Conservation (phyloP, 2,329 filamentous ascomycete species). For the Penicillium sp. region DNA sequence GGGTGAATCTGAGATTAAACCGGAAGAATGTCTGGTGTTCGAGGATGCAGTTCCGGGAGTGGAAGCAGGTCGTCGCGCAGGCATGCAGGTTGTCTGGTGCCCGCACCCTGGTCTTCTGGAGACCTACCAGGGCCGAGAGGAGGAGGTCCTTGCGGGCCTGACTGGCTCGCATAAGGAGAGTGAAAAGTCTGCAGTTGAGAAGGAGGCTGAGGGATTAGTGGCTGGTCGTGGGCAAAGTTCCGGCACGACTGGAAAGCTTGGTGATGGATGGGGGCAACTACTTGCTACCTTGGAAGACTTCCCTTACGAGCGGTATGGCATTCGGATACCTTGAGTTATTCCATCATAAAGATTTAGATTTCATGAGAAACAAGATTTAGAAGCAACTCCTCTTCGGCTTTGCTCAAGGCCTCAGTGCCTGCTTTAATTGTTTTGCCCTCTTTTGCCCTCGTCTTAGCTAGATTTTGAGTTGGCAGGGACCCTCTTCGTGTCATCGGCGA, state of each 20-base stretch:
- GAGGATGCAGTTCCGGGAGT: slow-evolving; percentile 94
- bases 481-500: too few relatives aligned
- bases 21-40: slow-evolving; percentile 91
- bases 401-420: too few relatives aligned
- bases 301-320: slow-evolving; percentile 61
- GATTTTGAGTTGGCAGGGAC: too few relatives aligned
- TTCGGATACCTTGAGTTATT: slow-evolving; percentile 30
- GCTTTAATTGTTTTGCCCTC: too few relatives aligned
- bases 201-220: slow-evolving; percentile 41
- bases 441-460: too few relatives aligned
- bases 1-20: slow-evolving; percentile 64
- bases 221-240: slow-evolving; percentile 39
- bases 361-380: too few relatives aligned
- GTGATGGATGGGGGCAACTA: slow-evolving; percentile 61
- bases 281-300: slow-evolving; percentile 58
- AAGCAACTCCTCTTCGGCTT: too few relatives aligned
- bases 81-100: slow-evolving; percentile 93
- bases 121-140: slow-evolving; percentile 75
- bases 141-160: slow-evolving; percentile 77
- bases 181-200: slow-evolving; percentile 43
- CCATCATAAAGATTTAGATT: too few relatives aligned
- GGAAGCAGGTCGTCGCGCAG: slow-evolving; percentile 83
- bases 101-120: slow-evolving; percentile 77
- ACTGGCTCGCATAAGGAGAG: slow-evolving; percentile 68
- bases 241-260: slow-evolving; percentile 55